Evolutionary conservation across 306 rosid genomes (phyloP).

Genomic region (Prunus campanulata): DNA sequence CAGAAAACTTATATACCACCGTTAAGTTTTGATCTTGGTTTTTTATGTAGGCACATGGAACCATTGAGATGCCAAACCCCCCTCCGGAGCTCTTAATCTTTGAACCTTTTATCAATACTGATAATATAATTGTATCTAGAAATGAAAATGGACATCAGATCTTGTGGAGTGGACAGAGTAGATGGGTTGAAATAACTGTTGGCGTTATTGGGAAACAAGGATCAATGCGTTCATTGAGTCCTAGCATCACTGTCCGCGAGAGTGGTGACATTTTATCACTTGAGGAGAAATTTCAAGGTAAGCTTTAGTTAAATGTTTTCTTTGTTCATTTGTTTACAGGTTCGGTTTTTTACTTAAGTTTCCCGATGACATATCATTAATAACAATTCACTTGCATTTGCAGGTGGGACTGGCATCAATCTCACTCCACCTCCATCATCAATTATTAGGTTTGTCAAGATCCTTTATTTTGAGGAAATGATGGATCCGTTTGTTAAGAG

Average conservation of each 20-base stretch:
- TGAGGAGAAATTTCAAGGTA: slow-evolving; percentile 98
- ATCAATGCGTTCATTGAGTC: slow-evolving; percentile 79
- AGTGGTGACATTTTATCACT: slow-evolving; percentile 90
- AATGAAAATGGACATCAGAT: slow-evolving; percentile 47
- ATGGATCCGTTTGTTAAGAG: not conserved
- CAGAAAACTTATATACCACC: slow-evolving; percentile 1
- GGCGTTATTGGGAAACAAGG: slow-evolving; percentile 85
- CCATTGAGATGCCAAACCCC: slow-evolving; percentile 93
- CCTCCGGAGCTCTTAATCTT: slow-evolving; percentile 80
- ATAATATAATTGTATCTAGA: slow-evolving; percentile 61
- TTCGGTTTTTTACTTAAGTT: not conserved
- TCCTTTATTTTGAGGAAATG: not conserved
- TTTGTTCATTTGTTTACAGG: slow-evolving; percentile 5
- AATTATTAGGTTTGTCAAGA: slow-evolving; percentile 63
- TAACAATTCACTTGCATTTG: slow-evolving; percentile 8
- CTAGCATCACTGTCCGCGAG: slow-evolving; percentile 91
- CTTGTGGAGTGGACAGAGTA: slow-evolving; percentile 76
- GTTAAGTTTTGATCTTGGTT: slow-evolving; percentile 15
- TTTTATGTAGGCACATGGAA: slow-evolving; percentile 62
- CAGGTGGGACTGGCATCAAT: slow-evolving; percentile 99
- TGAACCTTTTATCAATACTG: slow-evolving; percentile 93
- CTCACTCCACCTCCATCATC: slow-evolving; percentile 91
- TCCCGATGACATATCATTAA: not conserved
- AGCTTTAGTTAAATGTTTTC: not conserved
- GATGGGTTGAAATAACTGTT: slow-evolving; percentile 98